These are phyloP conservation scores for Arabidopsis suecica DNA, from an alignment of 345 rosid species.

Conservation along the genomic window DNA sequence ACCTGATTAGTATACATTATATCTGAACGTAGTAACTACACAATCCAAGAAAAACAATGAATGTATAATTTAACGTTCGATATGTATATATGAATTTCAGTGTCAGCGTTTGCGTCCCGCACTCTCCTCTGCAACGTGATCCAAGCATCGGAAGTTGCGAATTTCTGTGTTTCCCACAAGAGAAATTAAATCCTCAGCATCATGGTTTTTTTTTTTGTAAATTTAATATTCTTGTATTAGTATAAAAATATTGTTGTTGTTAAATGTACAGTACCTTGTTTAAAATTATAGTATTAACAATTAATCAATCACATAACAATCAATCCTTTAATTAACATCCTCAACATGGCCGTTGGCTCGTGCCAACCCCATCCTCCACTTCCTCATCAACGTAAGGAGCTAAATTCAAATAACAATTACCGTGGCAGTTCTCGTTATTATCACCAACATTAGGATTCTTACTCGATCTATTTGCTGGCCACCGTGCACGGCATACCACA, in stretches of 20 bases:
- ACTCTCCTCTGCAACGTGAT: slow-evolving; percentile 14
- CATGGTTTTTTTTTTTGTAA: background rate
- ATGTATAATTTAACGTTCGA: background rate
- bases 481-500: slow-evolving; percentile 83
- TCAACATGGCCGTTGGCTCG: slow-evolving; percentile 42
- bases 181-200: background rate
- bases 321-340: slow-evolving; percentile 14
- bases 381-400: slow-evolving; percentile 59
- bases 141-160: slow-evolving; percentile 1
- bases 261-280: background rate
- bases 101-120: slow-evolving; percentile 23
- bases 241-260: no score
- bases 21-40: background rate
- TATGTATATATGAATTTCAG: background rate
- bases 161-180: background rate
- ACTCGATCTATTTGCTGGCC: slow-evolving; percentile 51
- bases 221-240: background rate
- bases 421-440: slow-evolving; percentile 27
- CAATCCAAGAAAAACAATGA: slow-evolving; percentile 17
- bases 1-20: background rate
- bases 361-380: slow-evolving; percentile 36
- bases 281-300: background rate
- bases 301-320: slow-evolving; percentile 10
- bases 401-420: slow-evolving; percentile 67
- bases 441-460: slow-evolving; percentile 21